phyloP scores from a whole-genome alignment of 306 rosid genomes.

The Begonia loranthoides region DNA sequence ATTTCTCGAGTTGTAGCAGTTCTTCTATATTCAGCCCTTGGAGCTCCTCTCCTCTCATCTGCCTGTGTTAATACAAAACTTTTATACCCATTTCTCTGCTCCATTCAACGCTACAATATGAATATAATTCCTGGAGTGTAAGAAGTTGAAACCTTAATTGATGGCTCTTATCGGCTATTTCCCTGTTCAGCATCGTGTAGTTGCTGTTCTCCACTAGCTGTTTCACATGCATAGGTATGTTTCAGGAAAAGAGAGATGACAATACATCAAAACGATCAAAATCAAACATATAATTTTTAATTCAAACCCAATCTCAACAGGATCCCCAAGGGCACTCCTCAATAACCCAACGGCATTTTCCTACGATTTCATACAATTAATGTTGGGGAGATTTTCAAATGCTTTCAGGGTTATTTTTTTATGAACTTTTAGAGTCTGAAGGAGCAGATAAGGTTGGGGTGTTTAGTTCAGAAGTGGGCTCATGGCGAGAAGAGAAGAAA shows the following conservation, averaged over 20 bases:
- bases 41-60: conserved; percentile 92
- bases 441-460: neutral
- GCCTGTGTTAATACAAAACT: conserved; percentile 30
- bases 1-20: conserved; percentile 58
- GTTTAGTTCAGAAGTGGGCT: neutral
- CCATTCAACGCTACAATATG: neutral
- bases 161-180: conserved; percentile 57
- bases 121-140: neutral
- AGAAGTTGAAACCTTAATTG: conserved; percentile 40
- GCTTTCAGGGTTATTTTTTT: too few species aligned
- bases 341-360: too few species aligned
- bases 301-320: too few species aligned
- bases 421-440: neutral
- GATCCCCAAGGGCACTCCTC: too few species aligned
- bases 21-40: conserved; percentile 58
- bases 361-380: neutral
- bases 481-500: too few species aligned
- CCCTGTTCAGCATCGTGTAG: conserved; percentile 50
- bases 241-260: too few species aligned
- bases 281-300: too few species aligned
- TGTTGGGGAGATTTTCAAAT: too few species aligned
- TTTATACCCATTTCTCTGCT: neutral
- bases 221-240: conserved; percentile 1
- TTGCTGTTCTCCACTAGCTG: conserved; percentile 79
- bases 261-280: too few species aligned